These are phyloP conservation scores for Penicillium fuscoglaucum DNA, from an alignment of 2,329 filamentous ascomycete species.

Conservation along the genomic window DNA sequence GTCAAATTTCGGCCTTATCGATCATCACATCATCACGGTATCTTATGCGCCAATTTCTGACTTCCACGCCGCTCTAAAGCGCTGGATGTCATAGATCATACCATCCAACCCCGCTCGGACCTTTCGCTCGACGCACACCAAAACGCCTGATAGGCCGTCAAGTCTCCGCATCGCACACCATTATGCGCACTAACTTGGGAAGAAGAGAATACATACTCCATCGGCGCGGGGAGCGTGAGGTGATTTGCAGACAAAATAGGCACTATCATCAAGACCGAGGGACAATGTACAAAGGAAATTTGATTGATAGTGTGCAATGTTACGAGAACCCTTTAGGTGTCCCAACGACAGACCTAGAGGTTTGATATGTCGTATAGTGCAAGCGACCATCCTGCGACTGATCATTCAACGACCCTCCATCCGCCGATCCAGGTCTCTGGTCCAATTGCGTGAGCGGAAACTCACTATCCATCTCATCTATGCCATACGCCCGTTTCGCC, in stretches of 20 bases:
- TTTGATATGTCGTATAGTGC: conserved; percentile 5
- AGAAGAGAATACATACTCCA: too few relatives aligned
- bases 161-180: too few relatives aligned
- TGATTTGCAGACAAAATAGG: neutral
- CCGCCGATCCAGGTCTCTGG: neutral
- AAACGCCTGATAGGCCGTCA: too few relatives aligned
- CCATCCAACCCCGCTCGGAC: too few relatives aligned
- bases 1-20: too few relatives aligned
- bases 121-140: too few relatives aligned
- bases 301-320: neutral
- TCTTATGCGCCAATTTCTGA: too few relatives aligned
- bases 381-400: conserved; percentile 8
- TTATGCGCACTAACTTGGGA: too few relatives aligned
- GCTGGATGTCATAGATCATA: too few relatives aligned
- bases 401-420: conserved; percentile 11
- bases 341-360: neutral
- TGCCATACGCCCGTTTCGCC: neutral
- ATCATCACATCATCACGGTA: too few relatives aligned
- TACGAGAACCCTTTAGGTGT: neutral
- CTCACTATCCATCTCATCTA: conserved; percentile 16
- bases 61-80: too few relatives aligned
- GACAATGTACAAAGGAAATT: neutral
- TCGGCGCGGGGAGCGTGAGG: too few relatives aligned
- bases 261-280: neutral
- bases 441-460: conserved; percentile 12